Evolutionary conservation across 257 asterid genomes (phyloP), one percentile per base, ranked within the genome.

Genomic region (Capsicum baccatum): DNA sequence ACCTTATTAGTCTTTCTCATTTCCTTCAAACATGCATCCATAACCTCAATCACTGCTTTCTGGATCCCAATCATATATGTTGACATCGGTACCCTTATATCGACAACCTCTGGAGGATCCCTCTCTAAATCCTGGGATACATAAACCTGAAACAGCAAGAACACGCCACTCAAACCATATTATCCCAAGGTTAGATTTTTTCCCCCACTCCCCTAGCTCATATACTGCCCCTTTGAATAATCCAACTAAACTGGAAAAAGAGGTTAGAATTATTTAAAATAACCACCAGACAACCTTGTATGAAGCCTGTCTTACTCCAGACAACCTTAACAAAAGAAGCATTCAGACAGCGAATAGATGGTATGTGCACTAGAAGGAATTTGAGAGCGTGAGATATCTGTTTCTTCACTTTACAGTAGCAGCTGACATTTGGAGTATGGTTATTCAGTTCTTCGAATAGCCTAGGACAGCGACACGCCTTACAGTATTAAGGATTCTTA

Each of bases 1-100:
- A 96, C 98, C 92, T 96, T 96, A 89, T 96, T 96, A 58, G 98
- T 94, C 92, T 94, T 94, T 89, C 95, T 92, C 98, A 96, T 92
- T 91, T 96, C 99, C 89, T 96, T 96, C 84, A 96, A 84, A 86
- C 99, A 94, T 7, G 97, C 98, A 91, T 96, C 99, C 97, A 96
- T 92, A 81, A 94, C 98, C 87, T 96, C 98, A 19, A 94, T 89
- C 79, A 96, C 96, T 47, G 99, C 96, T 83, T 92, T 96, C 85
- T 96, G 99, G 85, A 96, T 96, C 89, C 90, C 94, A 83, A 93
- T 82, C 99, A 96, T 94, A 88, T 92, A 83, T 1, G 91, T 69
- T 0, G 99, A 89, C 99, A 96, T 96, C 6, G 98, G 97, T 50
- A 94, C 98, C 88, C 98, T 92, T 86, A 96, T 88, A 86, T 96